Evolutionary conservation across 805 yeast species (phyloP), one percentile per base, ranked within the genome.

Genomic region (Starmerella potacharoeniae): DNA sequence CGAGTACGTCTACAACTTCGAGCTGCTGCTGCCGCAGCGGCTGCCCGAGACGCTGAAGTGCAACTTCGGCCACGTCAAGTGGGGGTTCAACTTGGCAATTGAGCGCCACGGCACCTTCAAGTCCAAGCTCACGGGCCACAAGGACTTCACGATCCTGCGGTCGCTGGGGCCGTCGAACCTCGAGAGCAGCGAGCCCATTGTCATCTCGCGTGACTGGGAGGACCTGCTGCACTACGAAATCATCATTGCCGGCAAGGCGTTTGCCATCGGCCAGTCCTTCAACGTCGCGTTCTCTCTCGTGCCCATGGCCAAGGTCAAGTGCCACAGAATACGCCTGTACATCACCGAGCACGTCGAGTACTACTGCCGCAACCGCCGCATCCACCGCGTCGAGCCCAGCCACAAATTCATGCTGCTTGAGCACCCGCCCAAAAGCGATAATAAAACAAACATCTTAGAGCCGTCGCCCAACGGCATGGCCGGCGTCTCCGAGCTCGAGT

Each of bases 121-220:
- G 67, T 74, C 88, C 29, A 85, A 84, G 62, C 69, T 93, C 31
- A 64, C 70, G 6, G 93, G 89, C 1, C 74, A 75, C 54, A 67
- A 78, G 39, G 86, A 86, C 1, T 75, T 93, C 1, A 74, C 73
- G 1, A 71, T 93, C 16, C 78, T 93, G 4, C 74, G 98, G 59
- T 76, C 89, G 0, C 90, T 90, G 10, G 75, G 86, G 1, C 89
- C 85, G 55, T 79, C 78, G 40, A 85, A 88, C 42, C 77, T 84
- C 29, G 97, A 93, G 66, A 91, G 86, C 65, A 82, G 84, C 59
- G 98, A 93, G 66, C 97, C 98, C 0, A 91, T 93, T 53, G 86
- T 88, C 5, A 88, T 93, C 39, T 77, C 84, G 31, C 76, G 95
- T 57, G 91, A 86, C 60, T 93, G 98, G 98, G 97, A 91, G 68